A percentile compares a stretch with the other conserved stretches of the same genome.
phyloP scores from a whole-genome alignment of 768 basidiomycete species.

The Boletus edulis region DNA sequence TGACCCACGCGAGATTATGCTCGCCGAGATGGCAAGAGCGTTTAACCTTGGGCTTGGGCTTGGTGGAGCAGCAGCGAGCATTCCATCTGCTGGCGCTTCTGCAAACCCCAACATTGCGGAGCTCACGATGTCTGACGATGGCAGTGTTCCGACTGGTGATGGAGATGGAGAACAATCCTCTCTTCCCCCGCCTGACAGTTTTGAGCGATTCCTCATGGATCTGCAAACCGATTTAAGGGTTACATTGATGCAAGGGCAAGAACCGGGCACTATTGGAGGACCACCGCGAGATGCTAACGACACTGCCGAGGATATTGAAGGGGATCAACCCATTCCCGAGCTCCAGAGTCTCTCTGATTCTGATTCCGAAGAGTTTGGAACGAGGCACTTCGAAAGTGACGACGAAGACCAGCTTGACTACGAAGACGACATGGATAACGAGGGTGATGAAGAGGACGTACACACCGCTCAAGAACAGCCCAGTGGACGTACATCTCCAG shows the following conservation, averaged over 20 bases:
- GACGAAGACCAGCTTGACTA: constrained; percentile 28
- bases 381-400: constrained; percentile 14
- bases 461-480: constrained; percentile 22
- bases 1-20: constrained; percentile 67
- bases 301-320: constrained; percentile 13
- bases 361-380: constrained; percentile 28
- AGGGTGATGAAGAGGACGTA: constrained; percentile 24
- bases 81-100: constrained; percentile 1
- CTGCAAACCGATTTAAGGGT: constrained; percentile 69
- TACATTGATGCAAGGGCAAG: constrained; percentile 48
- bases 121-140: constrained; percentile 4
- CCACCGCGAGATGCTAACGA: constrained; percentile 8
- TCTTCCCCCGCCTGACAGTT: constrained; percentile 59
- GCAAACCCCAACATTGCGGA: constrained; percentile 10
- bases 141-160: constrained; percentile 3
- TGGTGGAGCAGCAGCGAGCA: constrained; percentile 19
- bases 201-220: constrained; percentile 79
- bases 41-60: constrained; percentile 71
- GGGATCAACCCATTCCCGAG: constrained; percentile 23
- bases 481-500: constrained; percentile 27
- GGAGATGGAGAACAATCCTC: constrained; percentile 16
- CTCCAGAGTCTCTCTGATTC: constrained; percentile 23
- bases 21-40: constrained; percentile 79
- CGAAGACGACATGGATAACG: constrained; percentile 30
- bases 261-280: constrained; percentile 4